phyloP scores from a whole-genome alignment of 352 stramenopile species.

The Blastocystis sp. region DNA sequence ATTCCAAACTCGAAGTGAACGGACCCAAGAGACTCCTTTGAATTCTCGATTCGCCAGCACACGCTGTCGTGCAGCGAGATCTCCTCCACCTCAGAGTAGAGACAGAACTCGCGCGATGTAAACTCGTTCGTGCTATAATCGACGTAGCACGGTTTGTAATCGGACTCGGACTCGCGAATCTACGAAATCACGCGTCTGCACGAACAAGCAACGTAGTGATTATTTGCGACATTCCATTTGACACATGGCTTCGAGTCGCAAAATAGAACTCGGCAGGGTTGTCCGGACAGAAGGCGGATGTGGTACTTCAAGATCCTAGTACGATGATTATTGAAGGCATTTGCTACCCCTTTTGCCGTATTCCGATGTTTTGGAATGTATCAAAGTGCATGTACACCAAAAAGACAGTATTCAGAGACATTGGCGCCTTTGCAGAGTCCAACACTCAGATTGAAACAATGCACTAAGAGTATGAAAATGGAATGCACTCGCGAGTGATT shows the following conservation, averaged over 20 bases:
- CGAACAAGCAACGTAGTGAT: background rate
- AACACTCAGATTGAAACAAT: no score
- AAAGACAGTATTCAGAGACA: constrained; percentile 71
- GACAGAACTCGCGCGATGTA: constrained; percentile 24
- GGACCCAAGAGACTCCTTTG: constrained; percentile 32
- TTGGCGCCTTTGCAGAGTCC: background rate
- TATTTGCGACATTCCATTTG: constrained; percentile 17
- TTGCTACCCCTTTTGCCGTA: constrained; percentile 30
- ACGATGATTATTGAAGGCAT: background rate
- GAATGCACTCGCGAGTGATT: no score
- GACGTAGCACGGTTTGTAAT: constrained; percentile 45
- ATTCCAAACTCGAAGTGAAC: constrained; percentile 41
- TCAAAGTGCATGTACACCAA: constrained; percentile 71
- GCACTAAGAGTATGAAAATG: no score
- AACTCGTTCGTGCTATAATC: constrained; percentile 38
- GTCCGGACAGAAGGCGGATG: background rate
- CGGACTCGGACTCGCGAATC: constrained; percentile 40
- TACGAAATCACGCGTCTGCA: background rate
- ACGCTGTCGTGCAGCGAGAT: constrained; percentile 50
- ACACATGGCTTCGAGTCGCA: constrained; percentile 43
- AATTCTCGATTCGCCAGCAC: constrained; percentile 57
- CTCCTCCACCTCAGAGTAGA: constrained; percentile 35
- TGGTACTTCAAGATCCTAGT: constrained; percentile 37
- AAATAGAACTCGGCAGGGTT: constrained; percentile 29
- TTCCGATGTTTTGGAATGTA: constrained; percentile 37